Percentiles rank a stretch among this genome's conserved stretches.
phyloP scores from a whole-genome alignment of 495 filamentous ascomycete species.

The Neurospora sp. region DNA sequence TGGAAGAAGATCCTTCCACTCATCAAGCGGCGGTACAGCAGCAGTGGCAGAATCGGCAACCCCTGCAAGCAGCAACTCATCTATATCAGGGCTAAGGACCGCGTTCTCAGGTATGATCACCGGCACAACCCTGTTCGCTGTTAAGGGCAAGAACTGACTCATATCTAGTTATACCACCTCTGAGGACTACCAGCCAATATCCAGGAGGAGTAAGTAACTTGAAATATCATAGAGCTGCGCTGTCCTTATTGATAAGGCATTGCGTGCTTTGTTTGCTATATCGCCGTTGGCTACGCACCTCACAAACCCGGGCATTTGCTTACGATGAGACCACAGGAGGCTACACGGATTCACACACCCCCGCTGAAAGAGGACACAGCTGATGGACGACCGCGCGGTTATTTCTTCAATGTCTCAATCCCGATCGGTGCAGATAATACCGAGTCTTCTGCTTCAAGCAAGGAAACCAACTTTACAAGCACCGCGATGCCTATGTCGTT shows the following conservation, averaged over 20 bases:
- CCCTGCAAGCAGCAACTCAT: background rate
- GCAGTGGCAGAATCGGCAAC: background rate
- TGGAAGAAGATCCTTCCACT: background rate
- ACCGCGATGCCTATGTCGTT: background rate
- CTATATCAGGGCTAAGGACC: background rate
- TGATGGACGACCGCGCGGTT: conserved; percentile 25
- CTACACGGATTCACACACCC: conserved; percentile 37
- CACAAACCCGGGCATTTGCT: background rate
- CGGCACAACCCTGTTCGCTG: background rate
- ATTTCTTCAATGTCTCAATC: conserved; percentile 38
- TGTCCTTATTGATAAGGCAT: background rate
- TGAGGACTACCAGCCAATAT: conserved; percentile 5
- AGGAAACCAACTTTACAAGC: background rate
- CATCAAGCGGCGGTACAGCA: background rate
- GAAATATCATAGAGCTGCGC: background rate
- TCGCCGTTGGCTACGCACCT: background rate
- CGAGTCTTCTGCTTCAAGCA: background rate
- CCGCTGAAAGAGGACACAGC: conserved; percentile 24
- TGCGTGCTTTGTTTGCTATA: conserved; percentile 17
- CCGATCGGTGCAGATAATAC: background rate
- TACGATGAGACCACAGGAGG: conserved; percentile 26
- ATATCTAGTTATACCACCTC: background rate
- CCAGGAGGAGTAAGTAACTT: conserved; percentile 12
- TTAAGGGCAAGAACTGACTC: background rate
- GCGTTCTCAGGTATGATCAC: background rate